These are phyloP conservation scores for Arachis hypogaea DNA, from an alignment of 306 rosid genomes.

Conservation along the genomic window DNA sequence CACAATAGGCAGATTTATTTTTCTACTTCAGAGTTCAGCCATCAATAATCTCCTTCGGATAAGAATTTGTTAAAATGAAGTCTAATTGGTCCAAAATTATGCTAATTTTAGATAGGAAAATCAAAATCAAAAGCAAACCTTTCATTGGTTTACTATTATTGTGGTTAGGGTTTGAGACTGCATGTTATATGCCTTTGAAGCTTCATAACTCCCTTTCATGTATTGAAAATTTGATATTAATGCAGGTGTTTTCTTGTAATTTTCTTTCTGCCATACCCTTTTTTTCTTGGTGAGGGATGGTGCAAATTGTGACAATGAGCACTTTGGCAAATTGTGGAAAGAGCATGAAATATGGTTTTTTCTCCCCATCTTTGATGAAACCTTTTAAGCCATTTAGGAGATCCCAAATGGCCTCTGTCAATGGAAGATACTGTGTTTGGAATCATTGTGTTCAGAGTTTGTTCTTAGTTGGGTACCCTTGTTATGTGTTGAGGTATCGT, in stretches of 20 bases:
- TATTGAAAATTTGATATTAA: conserved; percentile 19
- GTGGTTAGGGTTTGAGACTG: not conserved
- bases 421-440: conserved; percentile 49
- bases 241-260: conserved; percentile 28
- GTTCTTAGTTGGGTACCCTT: conserved; percentile 45
- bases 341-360: conserved; percentile 51
- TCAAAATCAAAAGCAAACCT: not conserved
- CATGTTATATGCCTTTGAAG: conserved; percentile 20
- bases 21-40: conserved; percentile 10
- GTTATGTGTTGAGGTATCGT: conserved; percentile 45
- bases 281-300: conserved; percentile 48
- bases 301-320: conserved; percentile 63
- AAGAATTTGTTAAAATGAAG: conserved; percentile 17
- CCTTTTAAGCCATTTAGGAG: conserved; percentile 54
- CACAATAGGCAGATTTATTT: conserved; percentile 12
- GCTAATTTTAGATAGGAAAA: not conserved
- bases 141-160: not conserved
- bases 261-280: conserved; percentile 23
- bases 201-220: conserved; percentile 23
- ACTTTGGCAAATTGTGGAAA: conserved; percentile 60
- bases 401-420: conserved; percentile 37
- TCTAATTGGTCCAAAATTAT: conserved; percentile 10
- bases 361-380: conserved; percentile 49
- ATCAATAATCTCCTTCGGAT: not conserved
- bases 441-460: conserved; percentile 43